These are phyloP conservation scores for Cladophialophora bantiana DNA, from an alignment of 2,329 filamentous ascomycete genomes.

Conservation along the genomic window DNA sequence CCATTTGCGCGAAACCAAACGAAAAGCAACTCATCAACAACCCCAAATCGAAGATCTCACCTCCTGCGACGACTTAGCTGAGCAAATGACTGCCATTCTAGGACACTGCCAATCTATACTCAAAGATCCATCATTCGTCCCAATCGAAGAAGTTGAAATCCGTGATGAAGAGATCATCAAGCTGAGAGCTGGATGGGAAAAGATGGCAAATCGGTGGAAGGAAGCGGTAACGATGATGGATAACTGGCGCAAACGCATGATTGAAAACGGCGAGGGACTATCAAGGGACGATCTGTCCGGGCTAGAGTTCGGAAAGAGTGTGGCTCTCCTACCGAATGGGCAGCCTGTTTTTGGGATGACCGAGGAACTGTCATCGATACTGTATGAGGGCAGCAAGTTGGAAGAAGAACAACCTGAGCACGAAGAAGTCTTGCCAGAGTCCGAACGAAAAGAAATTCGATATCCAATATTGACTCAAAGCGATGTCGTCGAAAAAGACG, in stretches of 20 bases:
- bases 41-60: slow-evolving; percentile 49
- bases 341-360: slow-evolving; percentile 43
- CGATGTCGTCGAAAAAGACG: background rate
- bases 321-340: slow-evolving; percentile 43
- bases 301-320: slow-evolving; percentile 48
- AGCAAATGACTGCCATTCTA: slow-evolving; percentile 77
- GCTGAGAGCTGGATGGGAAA: slow-evolving; percentile 85
- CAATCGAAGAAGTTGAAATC: slow-evolving; percentile 91
- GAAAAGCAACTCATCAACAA: slow-evolving; percentile 15
- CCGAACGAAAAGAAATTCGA: slow-evolving; percentile 11
- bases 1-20: slow-evolving; percentile 39
- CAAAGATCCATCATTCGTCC: slow-evolving; percentile 95
- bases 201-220: slow-evolving; percentile 89
- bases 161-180: slow-evolving; percentile 88
- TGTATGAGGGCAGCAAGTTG: slow-evolving; percentile 29
- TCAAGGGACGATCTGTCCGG: slow-evolving; percentile 53
- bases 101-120: slow-evolving; percentile 82
- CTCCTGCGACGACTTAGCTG: slow-evolving; percentile 71
- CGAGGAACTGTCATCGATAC: slow-evolving; percentile 35
- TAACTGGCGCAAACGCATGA: slow-evolving; percentile 85
- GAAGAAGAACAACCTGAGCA: slow-evolving; percentile 24
- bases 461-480: slow-evolving; percentile 2
- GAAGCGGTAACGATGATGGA: slow-evolving; percentile 92
- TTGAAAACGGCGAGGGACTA: slow-evolving; percentile 46
- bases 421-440: background rate